Evolutionary conservation across 2,329 filamentous ascomycete genomes (phyloP).

Genomic region (Venturia aucupariae): DNA sequence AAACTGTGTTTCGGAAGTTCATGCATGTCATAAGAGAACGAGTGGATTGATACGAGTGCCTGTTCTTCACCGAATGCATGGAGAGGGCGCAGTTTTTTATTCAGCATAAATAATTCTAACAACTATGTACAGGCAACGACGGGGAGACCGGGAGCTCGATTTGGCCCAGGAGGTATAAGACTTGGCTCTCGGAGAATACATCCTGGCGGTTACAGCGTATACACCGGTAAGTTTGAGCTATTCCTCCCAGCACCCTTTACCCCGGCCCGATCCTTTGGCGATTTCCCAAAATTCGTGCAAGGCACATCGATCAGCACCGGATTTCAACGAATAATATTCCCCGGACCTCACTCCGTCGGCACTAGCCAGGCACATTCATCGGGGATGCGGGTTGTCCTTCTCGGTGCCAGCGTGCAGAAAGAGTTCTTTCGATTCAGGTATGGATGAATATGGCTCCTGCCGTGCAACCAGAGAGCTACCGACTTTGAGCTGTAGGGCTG

Average conservation of each 20-base stretch:
- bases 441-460: neutral
- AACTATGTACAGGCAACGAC: slow-evolving; percentile 34
- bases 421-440: neutral
- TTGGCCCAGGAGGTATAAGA: slow-evolving; percentile 44
- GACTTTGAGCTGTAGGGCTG: neutral
- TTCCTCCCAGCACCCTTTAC: neutral
- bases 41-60: neutral
- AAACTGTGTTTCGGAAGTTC: neutral
- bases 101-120: neutral
- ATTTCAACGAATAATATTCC: neutral
- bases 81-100: neutral
- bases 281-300: neutral
- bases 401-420: neutral
- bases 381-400: neutral
- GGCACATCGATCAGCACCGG: neutral
- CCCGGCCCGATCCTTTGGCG: neutral
- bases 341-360: neutral
- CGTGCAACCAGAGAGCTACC: neutral
- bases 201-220: slow-evolving; percentile 36
- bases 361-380: neutral
- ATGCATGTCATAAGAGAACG: neutral
- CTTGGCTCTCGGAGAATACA: slow-evolving; percentile 41
- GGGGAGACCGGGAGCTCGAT: slow-evolving; percentile 43
- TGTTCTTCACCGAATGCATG: neutral
- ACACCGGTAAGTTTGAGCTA: slow-evolving; percentile 33